phyloP scores from a whole-genome alignment of 306 rosid genomes.

The Cicer cuneatum region DNA sequence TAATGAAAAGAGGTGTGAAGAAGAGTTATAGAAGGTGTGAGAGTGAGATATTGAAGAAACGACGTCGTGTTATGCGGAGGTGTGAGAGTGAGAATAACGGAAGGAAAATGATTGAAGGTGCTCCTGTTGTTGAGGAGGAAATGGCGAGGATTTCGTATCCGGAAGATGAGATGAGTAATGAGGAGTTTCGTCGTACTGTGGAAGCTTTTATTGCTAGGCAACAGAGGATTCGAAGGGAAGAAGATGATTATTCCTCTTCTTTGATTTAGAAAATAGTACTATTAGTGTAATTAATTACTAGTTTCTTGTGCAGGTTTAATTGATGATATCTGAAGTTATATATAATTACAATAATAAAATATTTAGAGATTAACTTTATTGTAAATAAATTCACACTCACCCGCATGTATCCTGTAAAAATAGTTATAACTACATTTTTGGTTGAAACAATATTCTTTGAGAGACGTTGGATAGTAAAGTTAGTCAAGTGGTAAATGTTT shows the following conservation, averaged over 20 bases:
- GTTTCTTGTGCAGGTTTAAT: no score
- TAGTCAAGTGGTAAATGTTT: no score
- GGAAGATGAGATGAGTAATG: conserved; percentile 74
- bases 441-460: no score
- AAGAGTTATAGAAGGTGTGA: conserved; percentile 54
- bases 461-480: no score
- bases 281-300: background rate
- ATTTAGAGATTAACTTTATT: no score
- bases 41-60: conserved; percentile 50
- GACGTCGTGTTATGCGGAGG: conserved; percentile 43
- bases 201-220: conserved; percentile 86
- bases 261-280: background rate
- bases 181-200: conserved; percentile 76
- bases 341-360: no score
- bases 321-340: no score
- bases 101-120: conserved; percentile 31
- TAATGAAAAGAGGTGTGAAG: conserved; percentile 40
- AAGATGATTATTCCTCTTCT: conserved; percentile 43
- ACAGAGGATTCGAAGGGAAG: conserved; percentile 71
- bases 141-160: conserved; percentile 36
- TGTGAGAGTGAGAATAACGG: conserved; percentile 66
- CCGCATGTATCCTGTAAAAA: no score
- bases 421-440: no score
- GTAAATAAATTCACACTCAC: no score
- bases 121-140: conserved; percentile 29